phyloP scores from a whole-genome alignment of 2,329 filamentous ascomycete genomes.

The Cercospora sesami region DNA sequence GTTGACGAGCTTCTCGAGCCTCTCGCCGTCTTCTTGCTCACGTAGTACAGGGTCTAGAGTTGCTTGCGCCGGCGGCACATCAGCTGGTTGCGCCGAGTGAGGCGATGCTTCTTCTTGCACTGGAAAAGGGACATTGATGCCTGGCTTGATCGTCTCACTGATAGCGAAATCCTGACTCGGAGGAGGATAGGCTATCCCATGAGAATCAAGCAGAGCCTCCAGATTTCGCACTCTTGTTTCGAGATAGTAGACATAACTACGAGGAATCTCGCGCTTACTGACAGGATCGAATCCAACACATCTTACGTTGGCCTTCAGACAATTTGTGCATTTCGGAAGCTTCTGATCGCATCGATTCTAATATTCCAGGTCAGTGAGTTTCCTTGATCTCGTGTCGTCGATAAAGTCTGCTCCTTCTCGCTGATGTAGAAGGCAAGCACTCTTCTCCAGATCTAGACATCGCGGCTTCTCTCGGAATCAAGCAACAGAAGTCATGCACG shows the following conservation, averaged over 20 bases:
- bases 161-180: constrained; percentile 63
- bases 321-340: constrained; percentile 84
- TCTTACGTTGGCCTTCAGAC: constrained; percentile 85
- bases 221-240: constrained; percentile 83
- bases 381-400: not conserved
- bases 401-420: not conserved
- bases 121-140: constrained; percentile 40
- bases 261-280: constrained; percentile 88
- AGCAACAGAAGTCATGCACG: not conserved
- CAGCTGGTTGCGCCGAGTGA: constrained; percentile 8
- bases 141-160: constrained; percentile 39
- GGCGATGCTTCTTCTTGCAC: constrained; percentile 26
- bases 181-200: constrained; percentile 70
- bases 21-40: constrained; percentile 59
- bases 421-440: not conserved
- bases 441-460: not conserved
- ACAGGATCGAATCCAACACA: constrained; percentile 97
- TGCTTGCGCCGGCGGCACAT: constrained; percentile 25
- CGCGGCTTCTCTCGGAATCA: not conserved
- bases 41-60: constrained; percentile 34
- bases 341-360: constrained; percentile 88
- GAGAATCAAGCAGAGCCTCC: constrained; percentile 69
- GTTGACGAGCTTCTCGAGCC: constrained; percentile 65
- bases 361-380: not conserved
- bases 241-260: constrained; percentile 89